Base-by-base conservation (phyloP, 164 flowering plant species). In the Liriodendron chinense region DNA sequence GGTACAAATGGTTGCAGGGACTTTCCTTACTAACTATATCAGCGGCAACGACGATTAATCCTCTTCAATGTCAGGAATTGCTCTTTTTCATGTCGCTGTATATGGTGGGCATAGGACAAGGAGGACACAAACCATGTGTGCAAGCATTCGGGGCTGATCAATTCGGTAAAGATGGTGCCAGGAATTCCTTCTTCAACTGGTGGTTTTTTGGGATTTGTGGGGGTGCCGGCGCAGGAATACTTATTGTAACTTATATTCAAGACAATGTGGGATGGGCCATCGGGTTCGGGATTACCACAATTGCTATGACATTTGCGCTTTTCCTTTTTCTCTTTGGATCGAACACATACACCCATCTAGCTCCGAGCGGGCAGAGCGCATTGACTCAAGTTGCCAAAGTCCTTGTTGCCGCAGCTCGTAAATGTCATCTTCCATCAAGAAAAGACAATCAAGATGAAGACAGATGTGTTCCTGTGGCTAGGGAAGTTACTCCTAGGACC, bases 161-260 rank as follows among this genome's bases (percentile, higher is more conserved):
- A 43, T 77, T 77, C 25, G 71, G 71, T 10, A 57, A 43, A 4
- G 49, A 14, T 16, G 73, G 59, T 43, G 84, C 79, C 47, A 88
- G 88, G 80, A 86, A 47, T 47, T 69, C 72, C 83, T 91, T 87
- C 85, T 91, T 91, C 80, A 89, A 91, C 65, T 88, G 91, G 90
- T 91, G 92, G 92, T 87, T 83, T 74, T 71, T 83, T 26, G 90
- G 88, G 13, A 78, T 88, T 0, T 86, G 80, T 0, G 2, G 64
- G 22, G 93, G 89, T 1, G 63, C 21, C 1, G 3, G 21, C 3
- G 18, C 63, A 5, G 69, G 9, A 25, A 28, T 66, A 10, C 23
- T 50, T 26, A 22, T 24, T 9, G 62, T 74, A 34, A 23, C 59
- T n/a, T 74, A 64, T n/a, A 24, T 74, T 24, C 76, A 74, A 74